Evolutionary conservation across 2,329 filamentous ascomycete genomes (phyloP).

Genomic region (Lasiodiplodia gonubiensis): DNA sequence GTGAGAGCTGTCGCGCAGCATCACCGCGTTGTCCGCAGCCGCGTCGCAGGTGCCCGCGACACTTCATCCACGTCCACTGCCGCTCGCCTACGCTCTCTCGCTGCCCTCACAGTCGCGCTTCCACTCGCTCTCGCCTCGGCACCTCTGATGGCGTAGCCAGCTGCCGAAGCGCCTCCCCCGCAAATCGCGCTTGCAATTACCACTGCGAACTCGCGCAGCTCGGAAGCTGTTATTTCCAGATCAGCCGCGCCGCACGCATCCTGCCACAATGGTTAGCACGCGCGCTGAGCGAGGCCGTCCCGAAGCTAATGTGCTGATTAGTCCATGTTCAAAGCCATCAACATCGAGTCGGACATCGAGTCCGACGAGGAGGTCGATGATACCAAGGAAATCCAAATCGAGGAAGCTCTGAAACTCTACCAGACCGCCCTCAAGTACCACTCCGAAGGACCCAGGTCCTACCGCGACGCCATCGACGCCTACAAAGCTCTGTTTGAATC

Average conservation of each 20-base stretch:
- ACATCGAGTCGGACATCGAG: slow-evolving; percentile 91
- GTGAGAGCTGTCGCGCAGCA: slow-evolving; percentile 12
- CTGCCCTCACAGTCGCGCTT: background rate
- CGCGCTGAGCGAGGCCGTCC: background rate
- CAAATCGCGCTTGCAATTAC: background rate
- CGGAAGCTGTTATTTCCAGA: background rate
- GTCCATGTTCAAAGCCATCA: slow-evolving; percentile 80
- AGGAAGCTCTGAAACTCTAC: slow-evolving; percentile 94
- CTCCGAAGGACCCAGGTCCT: slow-evolving; percentile 79
- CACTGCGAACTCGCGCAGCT: background rate
- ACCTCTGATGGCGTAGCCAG: background rate
- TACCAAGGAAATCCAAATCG: slow-evolving; percentile 94
- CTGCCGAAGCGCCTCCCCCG: background rate
- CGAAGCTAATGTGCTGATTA: slow-evolving; percentile 29
- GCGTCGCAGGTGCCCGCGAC: slow-evolving; percentile 18
- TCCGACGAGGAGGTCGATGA: slow-evolving; percentile 91
- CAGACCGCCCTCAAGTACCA: slow-evolving; percentile 90
- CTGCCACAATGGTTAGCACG: slow-evolving; percentile 17
- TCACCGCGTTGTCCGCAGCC: slow-evolving; percentile 18
- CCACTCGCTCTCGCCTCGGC: no score
- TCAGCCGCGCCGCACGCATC: background rate
- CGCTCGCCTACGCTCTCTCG: background rate
- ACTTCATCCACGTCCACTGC: slow-evolving; percentile 1
- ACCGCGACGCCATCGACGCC: slow-evolving; percentile 76
- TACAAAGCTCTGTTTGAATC: slow-evolving; percentile 87